Evolutionary conservation across 352 stramenopile species (phyloP), one percentile per base, ranked within the genome.

Genomic region (Phytophthora sp.): DNA sequence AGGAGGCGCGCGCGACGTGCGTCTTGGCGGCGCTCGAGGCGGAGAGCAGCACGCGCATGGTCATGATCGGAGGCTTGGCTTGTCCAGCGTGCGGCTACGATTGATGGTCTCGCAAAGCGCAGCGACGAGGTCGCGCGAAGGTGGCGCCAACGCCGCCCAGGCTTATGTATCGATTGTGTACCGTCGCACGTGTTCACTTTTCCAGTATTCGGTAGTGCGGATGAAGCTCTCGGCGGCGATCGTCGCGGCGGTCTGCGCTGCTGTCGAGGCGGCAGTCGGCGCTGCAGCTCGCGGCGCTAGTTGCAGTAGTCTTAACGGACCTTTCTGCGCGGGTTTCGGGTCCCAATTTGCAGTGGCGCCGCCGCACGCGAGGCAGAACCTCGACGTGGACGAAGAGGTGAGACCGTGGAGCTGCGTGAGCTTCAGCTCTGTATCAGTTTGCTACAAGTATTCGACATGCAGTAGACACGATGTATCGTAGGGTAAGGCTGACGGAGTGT

Each of bases 241-340:
- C 31, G 18, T 69, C 30, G 51, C 21, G 39, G 34, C 37, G 3
- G 48, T 27, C 7, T 70, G 30, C 45, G 61, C 35, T 69, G 24
- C 30, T 41, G 9, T 34, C n/a, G 12, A 27, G 34, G 32, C 23
- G 11, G 17, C 28, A 28, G 31, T 18, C 23, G 24, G 21, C 13
- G 10, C 34, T 23, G 12, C 26, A 43, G 17, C 9, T 1, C 6
- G 38, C n/a, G 23, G 31, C 2, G 20, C 12, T 7, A 44, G 49
- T 7, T 93, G 84, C 58, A 93, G 82, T 57, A 91, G 82, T 30
- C 66, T 87, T 10, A 91, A 84, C n/a, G 84, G 84, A 12, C 84
- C 84, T 20, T 93, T 79, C 34, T 93, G 84, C 32, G 35, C 24
- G 1, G 66, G 38, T 23, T 38, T 79, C 0, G 66, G 54, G 3